Percentiles rank a stretch among this genome's conserved stretches.
phyloP scores from a whole-genome alignment of 148 eudicot species.

The Cornus suecica region DNA sequence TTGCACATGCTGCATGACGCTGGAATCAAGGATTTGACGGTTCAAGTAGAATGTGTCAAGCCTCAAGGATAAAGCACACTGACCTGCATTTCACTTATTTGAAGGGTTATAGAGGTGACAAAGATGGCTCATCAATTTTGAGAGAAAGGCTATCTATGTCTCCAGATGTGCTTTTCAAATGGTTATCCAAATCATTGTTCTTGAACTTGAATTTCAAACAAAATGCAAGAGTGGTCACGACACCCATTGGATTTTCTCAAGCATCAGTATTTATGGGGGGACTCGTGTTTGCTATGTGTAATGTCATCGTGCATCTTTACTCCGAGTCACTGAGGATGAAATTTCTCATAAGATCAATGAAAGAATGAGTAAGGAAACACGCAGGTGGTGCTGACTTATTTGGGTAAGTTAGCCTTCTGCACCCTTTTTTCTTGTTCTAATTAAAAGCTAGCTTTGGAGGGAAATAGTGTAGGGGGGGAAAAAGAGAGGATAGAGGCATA shows the following conservation, averaged over 20 bases:
- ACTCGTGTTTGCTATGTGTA: neutral
- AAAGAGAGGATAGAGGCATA: neutral
- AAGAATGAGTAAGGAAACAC: neutral
- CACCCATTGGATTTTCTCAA: neutral
- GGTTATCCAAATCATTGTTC: neutral
- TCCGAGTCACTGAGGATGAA: neutral
- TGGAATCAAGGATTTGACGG: slow-evolving; percentile 81
- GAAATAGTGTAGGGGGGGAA: neutral
- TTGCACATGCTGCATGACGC: slow-evolving; percentile 50
- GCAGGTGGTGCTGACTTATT: neutral
- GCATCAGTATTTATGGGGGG: neutral
- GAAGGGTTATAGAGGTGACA: neutral
- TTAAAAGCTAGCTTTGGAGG: slow-evolving; percentile 1
- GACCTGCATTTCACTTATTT: neutral
- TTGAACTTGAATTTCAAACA: neutral
- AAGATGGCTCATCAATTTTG: neutral
- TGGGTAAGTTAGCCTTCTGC: neutral
- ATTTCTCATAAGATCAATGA: neutral
- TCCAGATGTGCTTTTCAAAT: neutral
- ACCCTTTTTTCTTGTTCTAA: neutral
- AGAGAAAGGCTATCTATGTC: neutral
- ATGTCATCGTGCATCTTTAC: neutral
- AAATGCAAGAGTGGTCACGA: neutral
- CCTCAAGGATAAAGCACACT: slow-evolving; percentile 9
- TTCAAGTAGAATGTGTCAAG: slow-evolving; percentile 74